Evolutionary conservation across 1,284 basidiomycete species (phyloP).

Genomic region (Ceratobasidium sp.): DNA sequence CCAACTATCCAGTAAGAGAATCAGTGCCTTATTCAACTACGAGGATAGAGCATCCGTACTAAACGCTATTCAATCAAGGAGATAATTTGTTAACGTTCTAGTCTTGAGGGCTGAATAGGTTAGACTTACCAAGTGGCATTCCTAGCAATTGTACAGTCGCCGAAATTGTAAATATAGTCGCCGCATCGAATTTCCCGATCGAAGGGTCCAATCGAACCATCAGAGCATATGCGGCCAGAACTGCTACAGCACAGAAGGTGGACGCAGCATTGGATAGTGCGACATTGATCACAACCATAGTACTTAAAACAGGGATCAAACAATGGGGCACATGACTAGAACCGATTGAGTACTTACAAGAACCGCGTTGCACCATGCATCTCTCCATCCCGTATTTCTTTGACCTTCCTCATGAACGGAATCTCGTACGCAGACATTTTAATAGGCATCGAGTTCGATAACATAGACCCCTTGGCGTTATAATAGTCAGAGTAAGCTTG

Average conservation of each 20-base stretch:
- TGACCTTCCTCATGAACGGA: slow-evolving; percentile 3
- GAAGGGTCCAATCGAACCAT: slow-evolving; percentile 22
- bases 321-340: neutral
- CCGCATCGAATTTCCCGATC: slow-evolving; percentile 10
- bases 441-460: slow-evolving; percentile 15
- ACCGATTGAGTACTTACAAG: neutral
- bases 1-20: neutral
- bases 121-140: neutral
- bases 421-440: slow-evolving; percentile 31
- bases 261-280: slow-evolving; percentile 6
- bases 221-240: slow-evolving; percentile 12
- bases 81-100: neutral
- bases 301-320: neutral
- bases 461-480: neutral
- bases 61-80: neutral
- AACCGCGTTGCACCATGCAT: neutral
- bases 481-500: too few relatives aligned
- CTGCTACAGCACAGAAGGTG: slow-evolving; percentile 6
- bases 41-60: neutral
- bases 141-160: slow-evolving; percentile 16
- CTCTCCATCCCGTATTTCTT: slow-evolving; percentile 15
- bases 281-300: slow-evolving; percentile 6
- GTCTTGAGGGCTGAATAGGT: neutral
- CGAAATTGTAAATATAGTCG: slow-evolving; percentile 13
- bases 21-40: neutral